phyloP scores from a whole-genome alignment of 352 stramenopile genomes.

The Globisporangium yorkense region DNA sequence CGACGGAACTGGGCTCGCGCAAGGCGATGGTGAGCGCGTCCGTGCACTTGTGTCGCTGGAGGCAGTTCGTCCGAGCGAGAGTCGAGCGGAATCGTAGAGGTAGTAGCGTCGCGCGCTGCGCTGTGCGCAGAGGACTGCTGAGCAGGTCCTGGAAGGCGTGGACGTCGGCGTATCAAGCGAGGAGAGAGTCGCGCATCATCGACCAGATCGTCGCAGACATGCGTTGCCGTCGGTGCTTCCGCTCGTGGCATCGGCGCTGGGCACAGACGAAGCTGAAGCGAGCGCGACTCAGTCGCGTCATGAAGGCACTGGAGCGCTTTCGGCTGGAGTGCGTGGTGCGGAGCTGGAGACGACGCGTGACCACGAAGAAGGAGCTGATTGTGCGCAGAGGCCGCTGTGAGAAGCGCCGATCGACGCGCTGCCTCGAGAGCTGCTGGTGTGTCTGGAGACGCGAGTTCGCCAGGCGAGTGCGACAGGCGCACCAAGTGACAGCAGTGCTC shows the following conservation, averaged over 20 bases:
- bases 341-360: slow-evolving; percentile 12
- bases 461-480: slow-evolving; percentile 9
- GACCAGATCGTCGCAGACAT: slow-evolving; percentile 1
- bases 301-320: slow-evolving; percentile 8
- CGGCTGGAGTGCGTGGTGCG: slow-evolving; percentile 2
- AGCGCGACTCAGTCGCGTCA: not conserved
- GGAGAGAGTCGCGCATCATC: not conserved
- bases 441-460: slow-evolving; percentile 15
- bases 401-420: not conserved
- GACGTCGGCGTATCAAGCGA: slow-evolving; percentile 1
- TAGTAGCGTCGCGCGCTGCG: not conserved
- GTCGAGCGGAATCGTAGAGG: not conserved
- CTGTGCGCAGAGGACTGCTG: not conserved
- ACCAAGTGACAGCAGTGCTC: slow-evolving; percentile 13
- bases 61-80: not conserved
- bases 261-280: slow-evolving; percentile 3
- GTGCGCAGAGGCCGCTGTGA: not conserved
- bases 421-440: slow-evolving; percentile 13
- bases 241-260: slow-evolving; percentile 18
- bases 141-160: not conserved
- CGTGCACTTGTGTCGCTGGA: not conserved
- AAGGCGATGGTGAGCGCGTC: not conserved
- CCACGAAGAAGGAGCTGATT: slow-evolving; percentile 1
- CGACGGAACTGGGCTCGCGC: not conserved
- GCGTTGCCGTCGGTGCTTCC: slow-evolving; percentile 1